These are phyloP conservation scores for Sporisorium iseilematis-ciliati DNA, from an alignment of 1,284 basidiomycete species.

Conservation along the genomic window DNA sequence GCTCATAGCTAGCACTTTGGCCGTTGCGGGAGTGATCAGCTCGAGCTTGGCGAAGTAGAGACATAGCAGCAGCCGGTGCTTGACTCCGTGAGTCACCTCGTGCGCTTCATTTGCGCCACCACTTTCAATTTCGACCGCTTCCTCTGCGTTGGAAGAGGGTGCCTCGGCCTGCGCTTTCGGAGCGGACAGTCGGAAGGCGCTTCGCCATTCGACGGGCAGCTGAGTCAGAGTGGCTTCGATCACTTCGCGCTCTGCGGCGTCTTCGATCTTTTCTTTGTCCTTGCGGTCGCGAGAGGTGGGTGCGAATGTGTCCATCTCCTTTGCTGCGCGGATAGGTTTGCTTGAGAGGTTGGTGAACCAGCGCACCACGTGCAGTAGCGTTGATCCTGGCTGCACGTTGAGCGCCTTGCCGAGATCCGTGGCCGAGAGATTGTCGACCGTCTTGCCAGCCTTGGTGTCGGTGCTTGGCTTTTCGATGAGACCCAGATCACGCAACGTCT, in stretches of 20 bases:
- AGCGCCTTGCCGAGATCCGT: conserved; percentile 48
- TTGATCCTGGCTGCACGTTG: conserved; percentile 41
- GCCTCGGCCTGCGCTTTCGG: background rate
- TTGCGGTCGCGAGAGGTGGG: conserved; percentile 12
- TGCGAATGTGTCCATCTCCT: conserved; percentile 38
- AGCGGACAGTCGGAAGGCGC: conserved; percentile 42
- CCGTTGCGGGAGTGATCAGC: conserved; percentile 29
- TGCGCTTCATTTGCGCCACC: background rate
- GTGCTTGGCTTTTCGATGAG: conserved; percentile 23
- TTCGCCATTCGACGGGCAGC: conserved; percentile 39
- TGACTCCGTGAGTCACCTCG: conserved; percentile 26
- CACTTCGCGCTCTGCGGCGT: conserved; percentile 23
- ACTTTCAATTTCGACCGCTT: conserved; percentile 6
- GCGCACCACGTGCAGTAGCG: conserved; percentile 40
- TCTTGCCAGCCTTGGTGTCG: background rate
- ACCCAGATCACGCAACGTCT: conserved; percentile 30
- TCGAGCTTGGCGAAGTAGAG: conserved; percentile 44
- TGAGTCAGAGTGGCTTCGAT: conserved; percentile 39
- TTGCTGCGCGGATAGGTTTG: conserved; percentile 27
- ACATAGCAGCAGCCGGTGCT: conserved; percentile 40
- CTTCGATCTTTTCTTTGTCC: conserved; percentile 19
- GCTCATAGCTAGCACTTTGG: conserved; percentile 26
- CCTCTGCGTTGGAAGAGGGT: conserved; percentile 1
- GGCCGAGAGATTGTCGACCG: background rate
- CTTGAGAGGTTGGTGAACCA: conserved; percentile 27